Conservation (phyloP, 257 asterid genomes). For the Primulina eburnea region DNA sequence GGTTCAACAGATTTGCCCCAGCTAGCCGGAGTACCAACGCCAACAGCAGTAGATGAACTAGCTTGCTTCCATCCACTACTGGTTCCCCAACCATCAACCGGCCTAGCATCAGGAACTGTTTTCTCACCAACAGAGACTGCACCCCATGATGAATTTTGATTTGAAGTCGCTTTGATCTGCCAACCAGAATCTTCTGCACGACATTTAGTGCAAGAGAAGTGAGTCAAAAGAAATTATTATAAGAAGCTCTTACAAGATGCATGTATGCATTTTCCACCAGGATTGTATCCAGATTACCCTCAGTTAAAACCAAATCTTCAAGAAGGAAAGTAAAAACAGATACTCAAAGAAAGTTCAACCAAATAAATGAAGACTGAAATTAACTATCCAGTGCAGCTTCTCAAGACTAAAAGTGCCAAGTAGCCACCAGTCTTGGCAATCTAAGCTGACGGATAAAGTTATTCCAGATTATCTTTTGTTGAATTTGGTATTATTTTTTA, state of each 20-base stretch:
- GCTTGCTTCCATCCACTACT: conserved; percentile 32
- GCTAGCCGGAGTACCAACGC: conserved; percentile 28
- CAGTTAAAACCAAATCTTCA: conserved; percentile 14
- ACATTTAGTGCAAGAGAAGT: conserved; percentile 5
- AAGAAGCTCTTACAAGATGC: conserved; percentile 5
- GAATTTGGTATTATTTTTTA: no score
- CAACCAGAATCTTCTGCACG: conserved; percentile 55
- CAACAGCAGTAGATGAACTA: conserved; percentile 28
- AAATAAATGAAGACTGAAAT: conserved; percentile 9
- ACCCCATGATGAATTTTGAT: conserved; percentile 67
- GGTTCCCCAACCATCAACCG: conserved; percentile 57
- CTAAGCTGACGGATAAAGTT: neutral
- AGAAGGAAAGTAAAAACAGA: conserved; percentile 15
- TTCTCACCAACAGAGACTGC: conserved; percentile 44
- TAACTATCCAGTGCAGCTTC: conserved; percentile 21
- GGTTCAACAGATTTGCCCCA: conserved; percentile 54
- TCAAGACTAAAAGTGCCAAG: neutral
- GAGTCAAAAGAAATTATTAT: conserved; percentile 16
- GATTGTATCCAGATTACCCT: conserved; percentile 1
- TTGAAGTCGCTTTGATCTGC: conserved; percentile 44
- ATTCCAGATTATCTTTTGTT: neutral
- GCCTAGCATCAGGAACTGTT: conserved; percentile 28
- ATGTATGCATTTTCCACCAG: conserved; percentile 10
- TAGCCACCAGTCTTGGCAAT: conserved; percentile 20
- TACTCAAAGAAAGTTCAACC: conserved; percentile 11